Percentiles rank a stretch among this genome's conserved stretches.
phyloP scores from a whole-genome alignment of 805 yeast species.

The Lipomyces yamanashiensis region DNA sequence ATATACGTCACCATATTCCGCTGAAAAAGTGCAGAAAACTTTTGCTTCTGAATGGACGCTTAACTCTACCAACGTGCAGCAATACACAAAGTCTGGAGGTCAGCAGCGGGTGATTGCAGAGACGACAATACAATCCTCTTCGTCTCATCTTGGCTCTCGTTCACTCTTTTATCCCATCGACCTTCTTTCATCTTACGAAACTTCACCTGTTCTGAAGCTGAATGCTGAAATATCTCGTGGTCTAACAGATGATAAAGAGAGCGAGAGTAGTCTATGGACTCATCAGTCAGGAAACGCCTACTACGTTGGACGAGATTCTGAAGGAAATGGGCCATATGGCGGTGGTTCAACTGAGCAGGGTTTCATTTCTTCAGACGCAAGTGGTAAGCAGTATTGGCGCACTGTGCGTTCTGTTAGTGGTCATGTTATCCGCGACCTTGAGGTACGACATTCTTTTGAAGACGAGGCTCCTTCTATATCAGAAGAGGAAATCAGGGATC shows the following conservation, averaged over 20 bases:
- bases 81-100: slow-evolving; percentile 13
- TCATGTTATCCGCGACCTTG: slow-evolving; percentile 27
- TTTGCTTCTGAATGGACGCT: neutral
- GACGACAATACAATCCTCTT: neutral
- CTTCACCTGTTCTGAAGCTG: slow-evolving; percentile 22
- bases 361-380: slow-evolving; percentile 2
- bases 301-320: slow-evolving; percentile 22
- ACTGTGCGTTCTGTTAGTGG: slow-evolving; percentile 33
- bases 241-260: neutral
- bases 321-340: slow-evolving; percentile 33
- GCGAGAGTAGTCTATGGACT: slow-evolving; percentile 23
- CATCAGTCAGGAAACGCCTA: slow-evolving; percentile 31
- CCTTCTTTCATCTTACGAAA: slow-evolving; percentile 20
- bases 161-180: slow-evolving; percentile 23
- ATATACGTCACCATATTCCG: neutral
- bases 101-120: slow-evolving; percentile 23
- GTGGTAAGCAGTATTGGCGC: slow-evolving; percentile 28
- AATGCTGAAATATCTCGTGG: slow-evolving; percentile 29
- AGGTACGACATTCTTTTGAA: slow-evolving; percentile 11
- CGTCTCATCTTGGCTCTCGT: slow-evolving; percentile 18
- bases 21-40: neutral
- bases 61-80: slow-evolving; percentile 17
- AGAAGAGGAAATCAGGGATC: neutral
- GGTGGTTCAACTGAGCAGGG: slow-evolving; percentile 35
- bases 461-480: neutral